These are phyloP conservation scores for Epichloe coenophiala DNA, from an alignment of 2,329 filamentous ascomycete species.

Conservation along the genomic window DNA sequence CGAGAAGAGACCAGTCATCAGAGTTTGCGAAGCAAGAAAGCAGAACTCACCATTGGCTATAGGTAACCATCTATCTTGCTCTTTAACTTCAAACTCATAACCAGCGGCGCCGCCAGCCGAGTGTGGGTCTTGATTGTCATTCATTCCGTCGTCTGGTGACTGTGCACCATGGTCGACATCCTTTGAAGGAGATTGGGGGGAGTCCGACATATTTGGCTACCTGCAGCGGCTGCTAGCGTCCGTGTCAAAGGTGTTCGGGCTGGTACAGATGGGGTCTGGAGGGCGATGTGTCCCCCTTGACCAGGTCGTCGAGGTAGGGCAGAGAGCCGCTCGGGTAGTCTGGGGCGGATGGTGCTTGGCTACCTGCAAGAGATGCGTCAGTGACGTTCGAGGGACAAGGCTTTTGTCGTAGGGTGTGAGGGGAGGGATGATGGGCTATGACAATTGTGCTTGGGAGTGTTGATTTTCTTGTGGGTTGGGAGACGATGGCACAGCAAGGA, in stretches of 20 bases:
- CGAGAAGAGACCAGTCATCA: neutral
- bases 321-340: conserved; percentile 25
- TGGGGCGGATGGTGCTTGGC: conserved; percentile 22
- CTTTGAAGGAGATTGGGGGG: conserved; percentile 75
- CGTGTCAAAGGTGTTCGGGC: conserved; percentile 41
- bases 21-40: conserved; percentile 13
- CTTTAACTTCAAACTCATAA: conserved; percentile 97
- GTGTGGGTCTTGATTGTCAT: conserved; percentile 70
- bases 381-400: conserved; percentile 20
- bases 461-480: conserved; percentile 6
- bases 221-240: conserved; percentile 51
- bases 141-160: conserved; percentile 94
- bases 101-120: conserved; percentile 47
- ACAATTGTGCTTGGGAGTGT: conserved; percentile 7
- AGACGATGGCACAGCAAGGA: conserved; percentile 6
- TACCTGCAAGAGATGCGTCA: conserved; percentile 43
- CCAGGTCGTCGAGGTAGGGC: conserved; percentile 42
- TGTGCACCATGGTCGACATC: conserved; percentile 88
- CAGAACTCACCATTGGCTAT: conserved; percentile 95
- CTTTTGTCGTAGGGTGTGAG: conserved; percentile 11
- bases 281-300: conserved; percentile 44
- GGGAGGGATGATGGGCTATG: conserved; percentile 6
- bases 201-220: conserved; percentile 84
- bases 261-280: conserved; percentile 35
- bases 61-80: conserved; percentile 98